Evolutionary conservation across 2,329 filamentous ascomycete genomes (phyloP), one percentile per base, ranked within the genome.

Genomic region (Colletotrichum sojae): DNA sequence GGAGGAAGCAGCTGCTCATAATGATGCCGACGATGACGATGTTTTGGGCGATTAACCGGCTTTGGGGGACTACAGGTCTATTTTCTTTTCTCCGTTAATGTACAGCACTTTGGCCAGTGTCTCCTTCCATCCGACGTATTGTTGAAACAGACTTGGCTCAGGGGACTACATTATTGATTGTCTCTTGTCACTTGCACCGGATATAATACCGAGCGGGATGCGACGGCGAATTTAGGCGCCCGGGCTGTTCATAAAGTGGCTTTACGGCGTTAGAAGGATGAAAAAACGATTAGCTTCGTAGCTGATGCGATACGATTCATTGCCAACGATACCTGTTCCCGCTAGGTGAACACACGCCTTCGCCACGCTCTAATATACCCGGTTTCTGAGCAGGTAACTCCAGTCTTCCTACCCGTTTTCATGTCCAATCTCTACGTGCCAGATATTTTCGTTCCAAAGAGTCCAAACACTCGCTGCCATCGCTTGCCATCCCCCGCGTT

Each of bases 381-480:
- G 8, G 31, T 6, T n/a, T 43, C 40, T 15, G 40, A 43, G 40
- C 40, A 43, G 15, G n/a, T 15, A n/a, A 15, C 40, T 36, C 3
- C 40, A 43, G 40, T 43, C 5, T 43, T 43, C 16, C 16, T 15
- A n/a, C n/a, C 40, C 31, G 31, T 6, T 15, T 43, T 43, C 40
- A 13, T 12, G 3, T 43, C 12, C 1, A 43, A 13, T 43, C 40
- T 43, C 40, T 43, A 43, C 40, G 5, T n/a, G 40, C 40, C 40
- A 15, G 71, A 67, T 51, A 94, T 91, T 56, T 82, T 88, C 5
- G 91, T 92, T 16, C 88, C 89, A 75, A 91, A 92, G 61, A 94
- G 76, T 6, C 85, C 84, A 79, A 90, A 93, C 71, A 88, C 80
- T 64, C 89, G 85, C 75, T 90, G 81, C 90, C 91, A 94, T 36